Evolutionary conservation across 768 basidiomycete genomes (phyloP), one percentile per base, ranked within the genome.

Genomic region (Floccularia luteovirens): DNA sequence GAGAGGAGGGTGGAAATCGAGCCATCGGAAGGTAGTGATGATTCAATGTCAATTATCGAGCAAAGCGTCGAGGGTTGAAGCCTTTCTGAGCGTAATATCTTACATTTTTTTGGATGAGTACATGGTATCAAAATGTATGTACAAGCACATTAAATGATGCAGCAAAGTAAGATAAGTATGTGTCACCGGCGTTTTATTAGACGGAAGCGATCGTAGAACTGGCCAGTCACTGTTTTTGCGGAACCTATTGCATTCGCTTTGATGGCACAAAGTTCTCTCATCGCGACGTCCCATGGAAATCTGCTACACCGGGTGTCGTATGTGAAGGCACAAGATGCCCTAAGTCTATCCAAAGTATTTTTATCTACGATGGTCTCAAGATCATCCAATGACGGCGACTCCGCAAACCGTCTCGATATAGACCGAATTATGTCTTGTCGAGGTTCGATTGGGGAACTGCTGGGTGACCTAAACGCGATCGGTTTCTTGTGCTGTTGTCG

Each of bases 211-310:
- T 64, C 60, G 43, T 77, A 74, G 43, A 76, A 75, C 1, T 52
- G 48, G 0, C 43, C 48, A 0, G 57, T 57, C 2, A 74, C 51
- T 0, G 67, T 63, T 51, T 72, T 74, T 30, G 52, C 55, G 0
- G 51, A 43, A 3, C 69, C 69, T 10, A 55, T 19, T 0, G 71
- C 67, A 16, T 51, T 45, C 2, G 71, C 64, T 50, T 78, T 77
- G 50, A 77, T 77, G 25, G 48, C 48, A 28, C 74, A 70, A 6
- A 79, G 55, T 22, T 70, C 64, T 13, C 74, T 55, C 45, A 72
- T 60, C 1, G 74, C 72, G 35, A 77, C 56, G 43, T 74, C 59
- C 61, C 66, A 79, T 0, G 77, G 72, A 48, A 77, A 76, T 12
- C 67, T 58, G 4, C 60, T 53, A 55, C 63, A 64, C 3, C 42